phyloP scores from a whole-genome alignment of 1,284 basidiomycete genomes.

The Tetrapyrgos nigripes region DNA sequence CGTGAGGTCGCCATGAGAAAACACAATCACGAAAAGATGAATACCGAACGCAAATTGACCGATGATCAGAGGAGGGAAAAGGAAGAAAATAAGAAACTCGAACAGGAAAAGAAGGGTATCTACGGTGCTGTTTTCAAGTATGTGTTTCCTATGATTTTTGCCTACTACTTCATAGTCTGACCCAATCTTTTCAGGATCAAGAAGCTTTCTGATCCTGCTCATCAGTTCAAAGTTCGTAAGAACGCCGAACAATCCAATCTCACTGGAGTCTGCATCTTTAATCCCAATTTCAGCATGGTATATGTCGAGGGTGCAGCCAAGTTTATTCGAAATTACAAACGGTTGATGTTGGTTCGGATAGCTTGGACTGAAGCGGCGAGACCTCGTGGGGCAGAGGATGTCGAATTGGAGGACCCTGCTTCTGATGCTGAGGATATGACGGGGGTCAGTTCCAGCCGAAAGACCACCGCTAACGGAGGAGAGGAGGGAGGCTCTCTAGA shows the following conservation, averaged over 20 bases:
- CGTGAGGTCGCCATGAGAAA: slow-evolving; percentile 92
- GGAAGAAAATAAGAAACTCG: slow-evolving; percentile 80
- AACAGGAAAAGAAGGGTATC: slow-evolving; percentile 90
- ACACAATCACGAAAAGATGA: slow-evolving; percentile 92
- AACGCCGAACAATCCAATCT: slow-evolving; percentile 93
- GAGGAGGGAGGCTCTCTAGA: slow-evolving; percentile 63
- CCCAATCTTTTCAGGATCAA: slow-evolving; percentile 70
- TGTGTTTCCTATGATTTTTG: slow-evolving; percentile 35
- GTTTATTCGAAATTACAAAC: slow-evolving; percentile 88
- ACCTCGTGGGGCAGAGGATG: slow-evolving; percentile 73
- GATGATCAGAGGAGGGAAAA: slow-evolving; percentile 91
- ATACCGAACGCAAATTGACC: slow-evolving; percentile 89
- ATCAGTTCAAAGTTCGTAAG: slow-evolving; percentile 96
- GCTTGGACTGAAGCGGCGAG: slow-evolving; percentile 94
- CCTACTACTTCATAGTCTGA: slow-evolving; percentile 10
- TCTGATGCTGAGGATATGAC: slow-evolving; percentile 49
- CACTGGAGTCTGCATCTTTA: slow-evolving; percentile 90
- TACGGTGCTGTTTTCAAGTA: slow-evolving; percentile 91
- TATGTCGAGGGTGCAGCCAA: slow-evolving; percentile 93
- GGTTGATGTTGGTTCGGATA: slow-evolving; percentile 88
- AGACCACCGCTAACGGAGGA: slow-evolving; percentile 29
- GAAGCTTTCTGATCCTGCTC: slow-evolving; percentile 89
- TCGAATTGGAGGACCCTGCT: slow-evolving; percentile 63
- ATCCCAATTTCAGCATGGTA: slow-evolving; percentile 88
- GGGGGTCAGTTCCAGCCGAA: slow-evolving; percentile 15